Evolutionary conservation across 345 rosid species (phyloP).

Genomic region (Streptanthus diversifolius): DNA sequence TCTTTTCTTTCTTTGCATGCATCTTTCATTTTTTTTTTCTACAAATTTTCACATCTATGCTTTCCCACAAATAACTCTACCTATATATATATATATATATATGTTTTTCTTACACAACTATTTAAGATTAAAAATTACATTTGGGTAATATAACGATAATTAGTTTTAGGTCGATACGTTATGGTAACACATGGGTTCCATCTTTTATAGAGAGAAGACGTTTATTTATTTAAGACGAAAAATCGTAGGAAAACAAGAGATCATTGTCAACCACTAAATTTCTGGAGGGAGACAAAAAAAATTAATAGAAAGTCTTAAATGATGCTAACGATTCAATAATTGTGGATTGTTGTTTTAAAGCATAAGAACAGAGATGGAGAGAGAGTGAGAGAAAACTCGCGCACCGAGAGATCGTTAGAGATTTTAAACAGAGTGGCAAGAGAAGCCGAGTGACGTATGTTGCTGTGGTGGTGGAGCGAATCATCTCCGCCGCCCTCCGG

Average conservation of each 20-base stretch:
- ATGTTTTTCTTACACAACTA: not conserved
- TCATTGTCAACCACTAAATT: constrained; percentile 14
- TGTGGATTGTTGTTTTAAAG: constrained; percentile 6
- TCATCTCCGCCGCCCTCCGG: constrained; percentile 30
- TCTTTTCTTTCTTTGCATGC: constrained; percentile 29
- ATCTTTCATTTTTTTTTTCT: constrained; percentile 12
- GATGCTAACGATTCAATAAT: constrained; percentile 14
- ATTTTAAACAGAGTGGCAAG: not conserved
- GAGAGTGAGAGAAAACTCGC: not conserved
- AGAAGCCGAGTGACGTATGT: constrained; percentile 17
- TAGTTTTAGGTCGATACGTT: not conserved
- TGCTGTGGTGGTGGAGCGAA: constrained; percentile 18
- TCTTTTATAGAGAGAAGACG: not conserved
- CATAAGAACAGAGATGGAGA: not conserved
- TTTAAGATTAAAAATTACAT: not conserved
- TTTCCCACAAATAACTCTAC: constrained; percentile 17
- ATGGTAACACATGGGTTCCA: not conserved
- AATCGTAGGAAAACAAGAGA: not conserved
- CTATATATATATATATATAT: not conserved
- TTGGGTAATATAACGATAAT: not conserved
- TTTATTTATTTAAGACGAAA: not conserved
- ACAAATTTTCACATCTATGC: constrained; percentile 23
- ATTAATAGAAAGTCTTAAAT: constrained; percentile 10
- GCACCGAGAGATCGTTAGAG: not conserved
- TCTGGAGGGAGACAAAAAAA: not conserved